Conservation (phyloP, 148 eudicot species). For the Cornus controversa region DNA sequence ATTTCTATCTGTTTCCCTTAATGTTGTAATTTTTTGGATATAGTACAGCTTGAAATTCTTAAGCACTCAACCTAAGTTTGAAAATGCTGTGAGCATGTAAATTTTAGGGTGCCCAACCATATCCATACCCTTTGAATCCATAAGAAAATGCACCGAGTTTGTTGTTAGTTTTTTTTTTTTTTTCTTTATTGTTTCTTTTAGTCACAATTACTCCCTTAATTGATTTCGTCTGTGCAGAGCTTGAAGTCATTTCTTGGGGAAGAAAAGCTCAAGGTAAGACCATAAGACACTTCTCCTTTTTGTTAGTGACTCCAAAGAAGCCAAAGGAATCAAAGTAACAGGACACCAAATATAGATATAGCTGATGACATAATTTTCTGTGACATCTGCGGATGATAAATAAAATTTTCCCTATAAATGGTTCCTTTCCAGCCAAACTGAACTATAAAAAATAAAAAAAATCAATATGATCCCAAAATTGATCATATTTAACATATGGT, state of each 20-base stretch:
- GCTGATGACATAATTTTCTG: neutral
- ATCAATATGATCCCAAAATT: neutral
- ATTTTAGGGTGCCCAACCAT: neutral
- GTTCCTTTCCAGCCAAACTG: neutral
- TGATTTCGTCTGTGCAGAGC: conserved; percentile 52
- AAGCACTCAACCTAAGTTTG: neutral
- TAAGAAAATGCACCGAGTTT: neutral
- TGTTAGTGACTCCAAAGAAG: neutral
- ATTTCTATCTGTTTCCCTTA: neutral
- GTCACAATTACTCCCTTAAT: conserved; percentile 9
- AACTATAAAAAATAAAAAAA: too few relatives aligned
- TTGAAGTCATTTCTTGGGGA: conserved; percentile 81
- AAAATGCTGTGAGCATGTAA: neutral
- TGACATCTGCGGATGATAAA: too few relatives aligned
- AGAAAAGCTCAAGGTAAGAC: conserved; percentile 77
- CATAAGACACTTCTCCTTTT: conserved; percentile 34
- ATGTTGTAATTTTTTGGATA: neutral
- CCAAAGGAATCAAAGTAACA: neutral
- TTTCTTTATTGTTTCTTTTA: neutral
- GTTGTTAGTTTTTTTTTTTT: neutral
- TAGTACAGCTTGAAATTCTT: neutral
- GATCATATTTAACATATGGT: neutral
- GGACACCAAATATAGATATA: neutral
- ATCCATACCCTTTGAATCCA: neutral
- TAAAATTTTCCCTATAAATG: neutral